Base-by-base conservation (phyloP, 148 eudicot genomes). In the Rhododendron simsii region DNA sequence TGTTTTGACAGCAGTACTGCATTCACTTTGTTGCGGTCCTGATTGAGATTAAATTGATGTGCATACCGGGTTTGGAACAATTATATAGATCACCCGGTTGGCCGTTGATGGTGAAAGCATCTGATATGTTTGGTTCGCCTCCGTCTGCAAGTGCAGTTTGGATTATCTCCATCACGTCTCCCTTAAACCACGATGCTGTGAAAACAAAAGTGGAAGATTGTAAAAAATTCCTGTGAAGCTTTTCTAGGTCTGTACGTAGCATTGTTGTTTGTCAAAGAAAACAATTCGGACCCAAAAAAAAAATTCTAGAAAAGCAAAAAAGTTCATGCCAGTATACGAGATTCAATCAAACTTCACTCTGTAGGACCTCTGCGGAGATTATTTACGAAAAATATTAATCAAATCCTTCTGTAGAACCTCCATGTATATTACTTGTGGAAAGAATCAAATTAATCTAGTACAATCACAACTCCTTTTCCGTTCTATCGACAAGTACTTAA, bases 61-160 rank as follows among this genome's bases (percentile, higher is more conserved):
- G 11, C 47, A 33, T 81, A 89, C 90, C 88, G 13, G 3, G 21
- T 4, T 55, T 55, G 61, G 61, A 55, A 55, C 61, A 55, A 55
- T 55, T 55, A 16, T 55, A 55, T 55, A 55, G 61, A 55, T 55
- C 61, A 4, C 61, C 61, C 61, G 61, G 61, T 55, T 55, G 61
- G 21, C 61, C 61, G 20, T 55, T 55, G 21, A 55, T 55, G 20
- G 61, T 55, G 61, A 14, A 55, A 55, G 61, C 61, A 55, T 55
- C 61, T 55, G 61, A 55, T 7, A 1, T 3, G 61, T 55, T 55
- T 18, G 61, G 61, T 16, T 55, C 61, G 1, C 61, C 61, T 55
- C 61, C 61, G 21, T 16, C 21, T 4, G 23, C 61, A 16, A 55
- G 61, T 55, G 61, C 61, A 1, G 6, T 16, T 16, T 55, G 16